phyloP scores from a whole-genome alignment of 2,329 filamentous ascomycete species.

The Xylariaceae sp. region DNA sequence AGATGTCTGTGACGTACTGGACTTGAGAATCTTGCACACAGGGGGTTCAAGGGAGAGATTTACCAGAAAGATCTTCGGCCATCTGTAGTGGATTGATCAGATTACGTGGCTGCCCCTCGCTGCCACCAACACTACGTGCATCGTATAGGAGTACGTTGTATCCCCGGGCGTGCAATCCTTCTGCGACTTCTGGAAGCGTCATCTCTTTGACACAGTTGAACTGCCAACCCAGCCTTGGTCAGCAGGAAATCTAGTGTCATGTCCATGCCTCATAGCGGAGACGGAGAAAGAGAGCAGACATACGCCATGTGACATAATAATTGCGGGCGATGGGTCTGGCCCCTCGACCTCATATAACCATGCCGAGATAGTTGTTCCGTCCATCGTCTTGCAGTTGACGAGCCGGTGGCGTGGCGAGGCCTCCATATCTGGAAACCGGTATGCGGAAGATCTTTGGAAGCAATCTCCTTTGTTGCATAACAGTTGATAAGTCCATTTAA shows the following conservation, averaged over 20 bases:
- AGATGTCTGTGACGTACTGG: slow-evolving; percentile 17
- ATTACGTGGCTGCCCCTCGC: slow-evolving; percentile 32
- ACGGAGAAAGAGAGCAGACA: slow-evolving; percentile 7
- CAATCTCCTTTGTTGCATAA: no score
- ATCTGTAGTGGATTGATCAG: slow-evolving; percentile 26
- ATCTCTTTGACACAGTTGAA: slow-evolving; percentile 40
- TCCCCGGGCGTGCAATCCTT: slow-evolving; percentile 29
- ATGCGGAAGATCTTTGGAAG: no score
- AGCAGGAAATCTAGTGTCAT: neutral
- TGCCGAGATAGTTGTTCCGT: slow-evolving; percentile 27
- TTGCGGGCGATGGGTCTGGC: slow-evolving; percentile 23
- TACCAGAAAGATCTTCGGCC: slow-evolving; percentile 29
- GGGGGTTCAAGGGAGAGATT: no score
- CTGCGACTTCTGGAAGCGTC: slow-evolving; percentile 29
- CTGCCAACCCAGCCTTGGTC: slow-evolving; percentile 28
- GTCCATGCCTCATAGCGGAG: no score
- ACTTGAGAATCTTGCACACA: no score
- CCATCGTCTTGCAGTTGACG: slow-evolving; percentile 33
- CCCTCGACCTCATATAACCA: slow-evolving; percentile 25
- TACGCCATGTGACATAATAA: slow-evolving; percentile 37
- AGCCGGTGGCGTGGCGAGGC: neutral
- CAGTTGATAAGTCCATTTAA: no score
- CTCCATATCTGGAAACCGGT: neutral
- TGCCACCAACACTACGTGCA: slow-evolving; percentile 29
- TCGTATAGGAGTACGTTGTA: slow-evolving; percentile 28